These are phyloP conservation scores for Eremomyces bilateralis DNA, from an alignment of 495 filamentous ascomycete species.

Conservation along the genomic window DNA sequence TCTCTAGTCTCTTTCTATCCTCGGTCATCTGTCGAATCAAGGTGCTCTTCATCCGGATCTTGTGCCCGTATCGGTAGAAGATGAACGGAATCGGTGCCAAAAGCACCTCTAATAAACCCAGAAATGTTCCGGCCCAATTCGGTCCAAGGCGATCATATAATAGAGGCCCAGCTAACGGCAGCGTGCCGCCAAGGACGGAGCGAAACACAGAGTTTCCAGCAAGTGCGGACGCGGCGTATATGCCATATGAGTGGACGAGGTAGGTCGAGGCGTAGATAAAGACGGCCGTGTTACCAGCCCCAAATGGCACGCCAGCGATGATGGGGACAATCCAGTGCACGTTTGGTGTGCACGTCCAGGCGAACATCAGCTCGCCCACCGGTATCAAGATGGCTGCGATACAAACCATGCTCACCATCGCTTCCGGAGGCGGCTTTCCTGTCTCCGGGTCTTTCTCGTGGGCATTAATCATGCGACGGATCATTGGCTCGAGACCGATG, in stretches of 20 bases:
- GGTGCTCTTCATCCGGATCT: constrained; percentile 40
- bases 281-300: constrained; percentile 48
- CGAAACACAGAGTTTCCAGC: constrained; percentile 57
- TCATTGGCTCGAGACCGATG: constrained; percentile 45
- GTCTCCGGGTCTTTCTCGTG: constrained; percentile 48
- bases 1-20: constrained; percentile 41
- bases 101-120: constrained; percentile 45
- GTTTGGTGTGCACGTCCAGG: constrained; percentile 52
- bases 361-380: constrained; percentile 54
- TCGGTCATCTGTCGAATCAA: constrained; percentile 49
- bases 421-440: constrained; percentile 45
- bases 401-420: constrained; percentile 48
- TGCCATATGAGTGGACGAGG: constrained; percentile 52
- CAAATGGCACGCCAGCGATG: constrained; percentile 57
- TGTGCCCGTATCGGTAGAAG: constrained; percentile 55
- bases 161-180: constrained; percentile 50
- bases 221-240: constrained; percentile 55
- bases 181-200: constrained; percentile 41
- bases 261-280: constrained; percentile 73
- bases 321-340: constrained; percentile 62
- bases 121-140: constrained; percentile 57
- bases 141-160: constrained; percentile 52
- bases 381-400: constrained; percentile 47
- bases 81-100: constrained; percentile 61
- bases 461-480: constrained; percentile 48